Evolutionary conservation across 495 filamentous ascomycete species (phyloP).

Genomic region (Chaetomium cochliodes): DNA sequence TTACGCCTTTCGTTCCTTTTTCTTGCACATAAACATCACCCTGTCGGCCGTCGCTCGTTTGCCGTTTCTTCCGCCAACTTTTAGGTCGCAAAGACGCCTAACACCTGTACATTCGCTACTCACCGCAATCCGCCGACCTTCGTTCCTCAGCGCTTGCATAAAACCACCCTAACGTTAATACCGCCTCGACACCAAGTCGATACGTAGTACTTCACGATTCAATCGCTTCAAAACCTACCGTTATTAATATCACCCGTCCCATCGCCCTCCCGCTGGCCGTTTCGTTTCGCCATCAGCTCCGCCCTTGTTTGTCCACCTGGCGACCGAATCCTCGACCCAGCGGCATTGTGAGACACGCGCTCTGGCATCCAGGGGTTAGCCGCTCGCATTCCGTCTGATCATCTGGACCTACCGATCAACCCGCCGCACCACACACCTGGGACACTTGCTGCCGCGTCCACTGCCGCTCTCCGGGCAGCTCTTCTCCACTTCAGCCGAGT

Average conservation of each 20-base stretch:
- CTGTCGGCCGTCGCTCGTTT: slow-evolving; percentile 23
- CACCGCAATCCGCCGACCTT: slow-evolving; percentile 9
- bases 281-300: slow-evolving; percentile 4
- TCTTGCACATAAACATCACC: slow-evolving; percentile 16
- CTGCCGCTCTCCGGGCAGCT: slow-evolving; percentile 6
- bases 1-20: slow-evolving; percentile 12
- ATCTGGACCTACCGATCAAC: slow-evolving; percentile 20
- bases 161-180: background rate
- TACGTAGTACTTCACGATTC: background rate
- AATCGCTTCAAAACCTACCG: slow-evolving; percentile 7
- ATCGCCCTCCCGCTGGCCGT: background rate
- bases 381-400: slow-evolving; percentile 25
- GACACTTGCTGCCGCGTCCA: slow-evolving; percentile 29
- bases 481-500: slow-evolving; percentile 9
- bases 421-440: slow-evolving; percentile 22
- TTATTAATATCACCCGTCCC: slow-evolving; percentile 5
- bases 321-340: slow-evolving; percentile 6
- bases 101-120: slow-evolving; percentile 16
- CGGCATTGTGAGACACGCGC: slow-evolving; percentile 33
- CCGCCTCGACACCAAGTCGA: background rate
- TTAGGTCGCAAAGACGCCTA: slow-evolving; percentile 13
- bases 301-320: background rate
- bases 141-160: slow-evolving; percentile 11
- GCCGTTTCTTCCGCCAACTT: background rate
- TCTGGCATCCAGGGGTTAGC: slow-evolving; percentile 30